Base-by-base conservation (phyloP, 768 basidiomycete genomes). In the Coprinellus micaceus region DNA sequence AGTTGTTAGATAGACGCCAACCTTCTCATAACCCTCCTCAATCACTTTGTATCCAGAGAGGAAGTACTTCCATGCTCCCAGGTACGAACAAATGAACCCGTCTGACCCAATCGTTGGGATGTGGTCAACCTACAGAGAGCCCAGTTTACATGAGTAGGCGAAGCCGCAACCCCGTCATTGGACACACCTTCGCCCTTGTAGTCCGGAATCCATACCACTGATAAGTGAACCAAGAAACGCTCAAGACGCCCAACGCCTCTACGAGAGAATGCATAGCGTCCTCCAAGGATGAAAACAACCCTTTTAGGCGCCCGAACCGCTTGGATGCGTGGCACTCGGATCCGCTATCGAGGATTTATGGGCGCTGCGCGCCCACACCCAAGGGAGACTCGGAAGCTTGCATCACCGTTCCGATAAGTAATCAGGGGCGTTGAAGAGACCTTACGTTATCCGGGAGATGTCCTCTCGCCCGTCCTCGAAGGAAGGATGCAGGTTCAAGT, bases 41-140 rank as follows among this genome's bases (percentile, higher is more conserved):
- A 61, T 46, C n/a, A 58, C 33, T 37, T 58, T 45, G 7, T 29
- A 13, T 17, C 54, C 57, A 28, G 43, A 45, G 2, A 29, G 53
- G 2, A 61, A 19, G 45, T 40, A 56, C 45, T 54, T 58, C 13
- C 58, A 56, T 3, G 54, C 60, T 4, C 50, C 56, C 19, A 61
- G 15, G 40, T 58, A 61, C 0, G 60, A 52, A 5, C 50, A 19
- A 4, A 61, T 28, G 24, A 58, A 37, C 3, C 53, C 52, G 3
- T 58, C 55, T 25, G 52, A 53, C 3, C 60, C 58, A 11, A 61
- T 37, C 2, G 60, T 61, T 7, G 60, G 60, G 13, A 61, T 58
- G 19, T 24, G 12, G 21, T 40, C 49, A 24, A 61, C 43, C 57
- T 61, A 26, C 21, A 43, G 40, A 19, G n/a, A 17, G 6, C 40